Evolutionary conservation across 768 basidiomycete species (phyloP).

Genomic region (Macrolepiota dolichaula): DNA sequence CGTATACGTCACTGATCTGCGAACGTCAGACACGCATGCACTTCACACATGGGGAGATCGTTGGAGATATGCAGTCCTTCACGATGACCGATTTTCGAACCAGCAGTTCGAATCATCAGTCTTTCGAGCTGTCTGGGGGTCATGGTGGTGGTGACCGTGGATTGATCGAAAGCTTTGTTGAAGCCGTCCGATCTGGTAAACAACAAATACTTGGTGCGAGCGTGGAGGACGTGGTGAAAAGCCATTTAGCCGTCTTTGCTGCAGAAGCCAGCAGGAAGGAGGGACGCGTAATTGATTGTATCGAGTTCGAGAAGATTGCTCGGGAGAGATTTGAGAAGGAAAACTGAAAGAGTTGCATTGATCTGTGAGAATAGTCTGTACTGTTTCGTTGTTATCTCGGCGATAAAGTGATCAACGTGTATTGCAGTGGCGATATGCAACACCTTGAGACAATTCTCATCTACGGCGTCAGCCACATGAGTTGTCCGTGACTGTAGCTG

Average conservation of each 20-base stretch:
- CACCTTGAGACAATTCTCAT: background rate
- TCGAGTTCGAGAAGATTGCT: constrained; percentile 51
- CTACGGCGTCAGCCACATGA: background rate
- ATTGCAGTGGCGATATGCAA: background rate
- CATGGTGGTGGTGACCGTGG: constrained; percentile 86
- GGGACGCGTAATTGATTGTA: constrained; percentile 67
- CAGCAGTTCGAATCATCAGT: constrained; percentile 31
- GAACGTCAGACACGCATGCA: constrained; percentile 82
- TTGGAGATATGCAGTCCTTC: constrained; percentile 80
- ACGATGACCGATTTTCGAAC: constrained; percentile 77
- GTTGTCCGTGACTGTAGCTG: too few species aligned
- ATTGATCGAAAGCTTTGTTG: constrained; percentile 69
- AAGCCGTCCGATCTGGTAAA: constrained; percentile 63
- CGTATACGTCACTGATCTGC: constrained; percentile 76
- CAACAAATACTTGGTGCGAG: constrained; percentile 67
- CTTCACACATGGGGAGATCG: constrained; percentile 83
- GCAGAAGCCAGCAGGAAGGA: constrained; percentile 75
- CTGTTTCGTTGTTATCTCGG: background rate
- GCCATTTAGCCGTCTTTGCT: constrained; percentile 85
- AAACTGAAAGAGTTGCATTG: background rate
- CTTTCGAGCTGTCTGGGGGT: constrained; percentile 52
- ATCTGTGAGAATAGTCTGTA: background rate
- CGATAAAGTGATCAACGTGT: background rate
- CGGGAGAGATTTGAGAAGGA: constrained; percentile 14
- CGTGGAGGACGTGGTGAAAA: constrained; percentile 66